These are phyloP conservation scores for Chrysophaeum taylorii DNA, from an alignment of 352 stramenopile genomes.

Conservation along the genomic window DNA sequence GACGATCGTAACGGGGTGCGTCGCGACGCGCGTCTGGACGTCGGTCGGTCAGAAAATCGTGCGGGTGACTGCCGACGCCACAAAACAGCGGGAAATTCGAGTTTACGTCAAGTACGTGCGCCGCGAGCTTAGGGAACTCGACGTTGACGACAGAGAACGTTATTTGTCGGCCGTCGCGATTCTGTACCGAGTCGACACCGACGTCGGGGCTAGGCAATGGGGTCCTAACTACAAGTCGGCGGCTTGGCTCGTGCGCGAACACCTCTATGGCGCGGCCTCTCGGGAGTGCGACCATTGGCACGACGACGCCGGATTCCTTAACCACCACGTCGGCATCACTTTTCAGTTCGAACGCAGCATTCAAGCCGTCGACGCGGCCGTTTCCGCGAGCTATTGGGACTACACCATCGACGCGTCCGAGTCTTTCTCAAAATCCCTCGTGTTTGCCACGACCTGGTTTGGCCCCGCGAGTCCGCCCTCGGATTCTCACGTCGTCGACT, in stretches of 20 bases:
- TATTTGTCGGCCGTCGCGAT: not conserved
- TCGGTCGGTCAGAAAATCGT: not conserved
- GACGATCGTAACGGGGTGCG: not conserved
- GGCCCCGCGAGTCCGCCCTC: too few species aligned
- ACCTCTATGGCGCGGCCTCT: not conserved
- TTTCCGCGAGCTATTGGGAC: too few species aligned
- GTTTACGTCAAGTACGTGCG: not conserved
- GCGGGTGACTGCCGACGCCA: not conserved
- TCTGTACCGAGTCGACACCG: not conserved
- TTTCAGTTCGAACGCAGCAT: too few species aligned
- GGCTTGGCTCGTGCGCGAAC: not conserved
- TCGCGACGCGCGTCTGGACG: not conserved
- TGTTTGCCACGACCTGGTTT: too few species aligned
- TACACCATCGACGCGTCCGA: too few species aligned
- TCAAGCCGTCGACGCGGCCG: too few species aligned
- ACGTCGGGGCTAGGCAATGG: not conserved
- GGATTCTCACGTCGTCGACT: not conserved
- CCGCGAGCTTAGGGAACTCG: not conserved
- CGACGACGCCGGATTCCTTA: not conserved
- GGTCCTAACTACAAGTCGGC: not conserved
- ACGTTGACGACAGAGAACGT: not conserved
- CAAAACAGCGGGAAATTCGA: not conserved
- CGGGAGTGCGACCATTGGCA: not conserved
- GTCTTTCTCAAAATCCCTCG: too few species aligned
- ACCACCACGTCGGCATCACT: not conserved